Percentiles rank a stretch among this genome's conserved stretches.
These are phyloP conservation scores for Begonia loranthoides DNA, from an alignment of 306 rosid species.

Conservation along the genomic window DNA sequence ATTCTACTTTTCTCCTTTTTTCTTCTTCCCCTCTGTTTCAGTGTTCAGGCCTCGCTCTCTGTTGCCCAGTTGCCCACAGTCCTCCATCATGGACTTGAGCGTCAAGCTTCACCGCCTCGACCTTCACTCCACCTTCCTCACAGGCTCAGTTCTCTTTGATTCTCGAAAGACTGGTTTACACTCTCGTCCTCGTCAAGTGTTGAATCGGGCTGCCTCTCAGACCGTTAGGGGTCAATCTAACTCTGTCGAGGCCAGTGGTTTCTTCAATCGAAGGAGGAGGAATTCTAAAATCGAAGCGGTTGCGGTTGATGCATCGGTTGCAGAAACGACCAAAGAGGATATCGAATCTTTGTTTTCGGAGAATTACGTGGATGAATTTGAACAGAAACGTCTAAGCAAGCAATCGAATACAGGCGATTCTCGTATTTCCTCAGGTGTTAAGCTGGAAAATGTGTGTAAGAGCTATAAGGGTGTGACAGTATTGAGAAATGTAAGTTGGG, in stretches of 20 bases:
- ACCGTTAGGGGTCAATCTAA: conserved; percentile 14
- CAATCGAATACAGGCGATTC: conserved; percentile 51
- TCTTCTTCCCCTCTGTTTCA: conserved; percentile 3
- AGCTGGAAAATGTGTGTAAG: conserved; percentile 58
- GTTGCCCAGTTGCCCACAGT: background rate
- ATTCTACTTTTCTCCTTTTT: background rate
- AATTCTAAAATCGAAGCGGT: conserved; percentile 25
- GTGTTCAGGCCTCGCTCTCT: background rate
- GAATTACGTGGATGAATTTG: conserved; percentile 18
- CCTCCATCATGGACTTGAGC: conserved; percentile 41
- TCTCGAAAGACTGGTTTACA: conserved; percentile 21
- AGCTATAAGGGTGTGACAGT: conserved; percentile 70
- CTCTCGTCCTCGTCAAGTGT: conserved; percentile 14
- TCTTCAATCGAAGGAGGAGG: conserved; percentile 10
- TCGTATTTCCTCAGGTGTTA: conserved; percentile 65
- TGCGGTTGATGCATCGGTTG: conserved; percentile 29
- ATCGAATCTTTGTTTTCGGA: conserved; percentile 65
- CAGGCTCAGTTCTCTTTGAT: conserved; percentile 39
- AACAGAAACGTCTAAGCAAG: conserved; percentile 24
- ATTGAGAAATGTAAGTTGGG: conserved; percentile 74
- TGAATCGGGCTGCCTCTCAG: conserved; percentile 17
- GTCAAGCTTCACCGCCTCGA: conserved; percentile 56
- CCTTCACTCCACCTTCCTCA: conserved; percentile 47
- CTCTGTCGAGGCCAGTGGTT: conserved; percentile 16
- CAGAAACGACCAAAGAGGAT: conserved; percentile 30